Conservation (phyloP, 257 asterid species). For the Linaria vulgaris region DNA sequence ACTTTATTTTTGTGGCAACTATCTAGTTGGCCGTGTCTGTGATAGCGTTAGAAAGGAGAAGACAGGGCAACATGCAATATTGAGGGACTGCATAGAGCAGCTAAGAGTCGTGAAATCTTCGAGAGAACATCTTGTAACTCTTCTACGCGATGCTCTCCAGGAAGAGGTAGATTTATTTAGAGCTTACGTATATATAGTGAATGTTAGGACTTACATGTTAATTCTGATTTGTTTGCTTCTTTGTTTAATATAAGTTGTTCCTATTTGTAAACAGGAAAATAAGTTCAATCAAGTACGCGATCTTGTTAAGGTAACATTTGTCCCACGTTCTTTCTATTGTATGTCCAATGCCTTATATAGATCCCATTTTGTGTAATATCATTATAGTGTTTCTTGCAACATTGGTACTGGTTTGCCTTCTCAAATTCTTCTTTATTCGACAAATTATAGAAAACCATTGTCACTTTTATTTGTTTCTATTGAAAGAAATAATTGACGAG, state of each 20-base stretch:
- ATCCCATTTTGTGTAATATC: too few species aligned
- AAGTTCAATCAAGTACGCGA: slow-evolving; percentile 82
- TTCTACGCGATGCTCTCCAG: slow-evolving; percentile 72
- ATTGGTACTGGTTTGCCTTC: neutral
- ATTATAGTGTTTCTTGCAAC: too few species aligned
- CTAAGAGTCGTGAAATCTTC: slow-evolving; percentile 63
- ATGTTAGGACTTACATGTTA: neutral
- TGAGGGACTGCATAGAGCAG: slow-evolving; percentile 68
- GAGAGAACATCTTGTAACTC: slow-evolving; percentile 64
- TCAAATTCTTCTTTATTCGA: neutral
- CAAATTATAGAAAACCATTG: neutral
- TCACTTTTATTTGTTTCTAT: too few species aligned
- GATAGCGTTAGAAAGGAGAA: slow-evolving; percentile 50
- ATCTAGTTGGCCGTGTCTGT: slow-evolving; percentile 33
- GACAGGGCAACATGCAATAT: too few species aligned
- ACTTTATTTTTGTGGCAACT: neutral
- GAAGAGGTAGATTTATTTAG: slow-evolving; percentile 63
- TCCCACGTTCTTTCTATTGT: neutral
- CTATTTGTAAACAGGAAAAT: slow-evolving; percentile 50
- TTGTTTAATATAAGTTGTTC: slow-evolving; percentile 23
- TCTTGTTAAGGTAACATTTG: slow-evolving; percentile 65
- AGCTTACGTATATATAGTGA: too few species aligned
- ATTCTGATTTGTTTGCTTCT: slow-evolving; percentile 2
- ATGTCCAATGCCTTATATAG: neutral
- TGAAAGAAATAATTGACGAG: too few species aligned